phyloP scores from a whole-genome alignment of 257 asterid species.

The Solanum sitiens region DNA sequence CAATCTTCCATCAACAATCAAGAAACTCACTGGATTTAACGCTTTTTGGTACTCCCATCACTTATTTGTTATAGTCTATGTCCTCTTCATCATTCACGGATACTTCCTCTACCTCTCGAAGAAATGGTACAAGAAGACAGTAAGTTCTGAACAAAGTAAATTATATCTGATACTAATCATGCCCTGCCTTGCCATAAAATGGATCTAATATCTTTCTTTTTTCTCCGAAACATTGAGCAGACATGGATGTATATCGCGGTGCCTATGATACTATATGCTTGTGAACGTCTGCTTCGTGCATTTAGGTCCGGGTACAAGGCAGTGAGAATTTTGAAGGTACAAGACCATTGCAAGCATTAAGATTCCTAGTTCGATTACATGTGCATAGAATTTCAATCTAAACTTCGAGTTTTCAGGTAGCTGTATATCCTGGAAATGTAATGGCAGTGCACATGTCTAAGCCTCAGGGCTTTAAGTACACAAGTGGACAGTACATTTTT shows the following conservation, averaged over 20 bases:
- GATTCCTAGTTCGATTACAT: background rate
- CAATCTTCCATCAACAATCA: constrained; percentile 31
- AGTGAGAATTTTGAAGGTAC: constrained; percentile 16
- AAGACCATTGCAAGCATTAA: background rate
- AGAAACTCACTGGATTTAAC: constrained; percentile 52
- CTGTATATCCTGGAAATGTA: constrained; percentile 66
- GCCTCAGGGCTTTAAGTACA: constrained; percentile 64
- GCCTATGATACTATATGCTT: constrained; percentile 15
- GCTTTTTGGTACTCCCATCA: constrained; percentile 73
- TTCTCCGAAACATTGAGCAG: background rate
- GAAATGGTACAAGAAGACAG: constrained; percentile 58
- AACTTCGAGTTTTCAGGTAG: constrained; percentile 28
- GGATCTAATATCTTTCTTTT: background rate
- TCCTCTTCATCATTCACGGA: constrained; percentile 41
- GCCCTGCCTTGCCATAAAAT: background rate
- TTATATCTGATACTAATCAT: background rate
- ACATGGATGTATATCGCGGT: constrained; percentile 22
- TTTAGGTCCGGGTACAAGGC: constrained; percentile 21
- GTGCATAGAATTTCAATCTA: background rate
- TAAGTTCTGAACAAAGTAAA: constrained; percentile 2
- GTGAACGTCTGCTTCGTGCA: constrained; percentile 17
- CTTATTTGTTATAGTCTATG: constrained; percentile 36
- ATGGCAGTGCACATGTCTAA: constrained; percentile 61
- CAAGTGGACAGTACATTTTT: constrained; percentile 60
- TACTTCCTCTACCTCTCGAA: constrained; percentile 38